A percentile compares a stretch with the other conserved stretches of the same genome.
These are phyloP conservation scores for Phialocephala sp. DNA, from an alignment of 2,329 filamentous ascomycete species.

Conservation along the genomic window DNA sequence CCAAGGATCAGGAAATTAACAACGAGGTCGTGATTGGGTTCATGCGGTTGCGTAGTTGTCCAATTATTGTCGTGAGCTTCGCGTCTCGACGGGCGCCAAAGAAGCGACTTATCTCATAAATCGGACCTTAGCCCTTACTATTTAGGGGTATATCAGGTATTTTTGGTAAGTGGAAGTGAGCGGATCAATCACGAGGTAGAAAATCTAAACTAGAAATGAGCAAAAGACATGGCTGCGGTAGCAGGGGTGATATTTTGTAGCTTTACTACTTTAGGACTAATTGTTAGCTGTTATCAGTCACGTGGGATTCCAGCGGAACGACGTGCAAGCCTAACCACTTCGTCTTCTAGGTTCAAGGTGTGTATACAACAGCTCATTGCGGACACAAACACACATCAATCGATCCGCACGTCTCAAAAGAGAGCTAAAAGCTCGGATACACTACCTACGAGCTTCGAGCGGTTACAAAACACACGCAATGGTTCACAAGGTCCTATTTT, in stretches of 20 bases:
- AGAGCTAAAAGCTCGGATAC: background rate
- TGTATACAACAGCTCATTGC: constrained; percentile 6
- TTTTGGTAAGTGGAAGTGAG: no score
- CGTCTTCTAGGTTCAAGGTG: background rate
- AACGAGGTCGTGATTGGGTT: constrained; percentile 15
- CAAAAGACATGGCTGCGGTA: no score
- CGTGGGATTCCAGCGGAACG: background rate
- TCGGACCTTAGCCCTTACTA: no score
- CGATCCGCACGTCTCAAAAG: constrained; percentile 7
- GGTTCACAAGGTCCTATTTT: constrained; percentile 71
- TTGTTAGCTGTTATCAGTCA: background rate
- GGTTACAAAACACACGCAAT: constrained; percentile 33
- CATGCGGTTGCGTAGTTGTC: background rate
- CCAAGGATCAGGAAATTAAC: background rate
- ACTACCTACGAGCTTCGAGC: constrained; percentile 5
- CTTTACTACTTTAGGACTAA: no score
- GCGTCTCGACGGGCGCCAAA: background rate
- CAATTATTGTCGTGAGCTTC: constrained; percentile 10
- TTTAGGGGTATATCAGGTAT: no score
- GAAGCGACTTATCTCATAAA: no score
- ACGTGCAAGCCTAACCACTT: background rate
- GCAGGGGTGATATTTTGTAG: no score
- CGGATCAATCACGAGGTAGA: no score
- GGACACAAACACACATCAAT: constrained; percentile 18
- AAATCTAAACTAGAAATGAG: no score